Conservation (phyloP, 495 filamentous ascomycete species). For the Xylaria intraflava region DNA sequence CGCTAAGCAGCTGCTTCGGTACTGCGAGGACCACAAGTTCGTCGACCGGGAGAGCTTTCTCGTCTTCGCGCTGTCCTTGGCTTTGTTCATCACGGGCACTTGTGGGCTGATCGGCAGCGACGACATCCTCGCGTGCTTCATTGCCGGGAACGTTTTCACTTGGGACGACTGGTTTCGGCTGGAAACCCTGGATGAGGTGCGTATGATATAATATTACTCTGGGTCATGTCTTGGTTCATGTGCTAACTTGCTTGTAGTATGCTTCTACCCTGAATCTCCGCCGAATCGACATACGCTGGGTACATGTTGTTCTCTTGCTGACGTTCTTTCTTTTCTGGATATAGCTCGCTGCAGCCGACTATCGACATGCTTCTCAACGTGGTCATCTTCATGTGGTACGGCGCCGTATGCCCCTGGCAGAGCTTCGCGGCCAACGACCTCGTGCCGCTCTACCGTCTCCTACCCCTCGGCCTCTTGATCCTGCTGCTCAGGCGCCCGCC, state of each 20-base stretch:
- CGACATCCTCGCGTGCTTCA: conserved; percentile 88
- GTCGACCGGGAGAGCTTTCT: conserved; percentile 88
- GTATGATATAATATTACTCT: not conserved
- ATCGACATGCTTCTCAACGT: conserved; percentile 78
- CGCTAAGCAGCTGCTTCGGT: conserved; percentile 74
- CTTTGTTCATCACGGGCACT: conserved; percentile 76
- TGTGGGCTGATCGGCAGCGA: conserved; percentile 87
- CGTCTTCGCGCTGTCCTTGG: conserved; percentile 52
- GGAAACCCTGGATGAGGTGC: conserved; percentile 69
- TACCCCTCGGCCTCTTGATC: conserved; percentile 74
- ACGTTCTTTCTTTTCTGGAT: not conserved
- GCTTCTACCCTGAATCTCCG: not conserved
- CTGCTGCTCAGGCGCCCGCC: conserved; percentile 75
- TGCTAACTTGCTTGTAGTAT: conserved; percentile 8
- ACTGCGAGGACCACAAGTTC: conserved; percentile 73
- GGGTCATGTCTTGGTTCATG: not conserved
- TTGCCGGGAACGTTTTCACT: conserved; percentile 86
- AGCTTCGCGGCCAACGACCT: conserved; percentile 60
- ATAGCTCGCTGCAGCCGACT: conserved; percentile 69
- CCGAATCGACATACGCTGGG: too few relatives aligned
- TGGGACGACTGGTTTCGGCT: conserved; percentile 92
- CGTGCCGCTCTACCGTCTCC: conserved; percentile 69
- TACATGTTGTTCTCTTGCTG: not conserved
- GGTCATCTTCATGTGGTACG: conserved; percentile 81
- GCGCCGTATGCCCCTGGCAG: conserved; percentile 78